Percentiles rank a stretch among this genome's conserved stretches.
Evolutionary conservation across 2,329 filamentous ascomycete genomes (phyloP).

Genomic region (Endothia cerciana): DNA sequence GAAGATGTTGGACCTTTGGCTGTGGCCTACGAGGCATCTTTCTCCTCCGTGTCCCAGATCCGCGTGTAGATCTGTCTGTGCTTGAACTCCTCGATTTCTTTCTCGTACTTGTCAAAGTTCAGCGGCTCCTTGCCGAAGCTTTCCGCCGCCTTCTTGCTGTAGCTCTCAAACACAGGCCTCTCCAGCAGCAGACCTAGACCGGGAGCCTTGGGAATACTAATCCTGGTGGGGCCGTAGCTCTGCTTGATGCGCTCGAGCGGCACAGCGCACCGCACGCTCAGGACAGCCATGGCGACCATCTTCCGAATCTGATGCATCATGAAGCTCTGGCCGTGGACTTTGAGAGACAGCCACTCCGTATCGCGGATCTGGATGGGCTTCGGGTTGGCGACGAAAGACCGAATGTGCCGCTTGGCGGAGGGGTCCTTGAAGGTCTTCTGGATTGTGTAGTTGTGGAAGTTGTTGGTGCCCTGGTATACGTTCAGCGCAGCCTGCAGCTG

Average conservation of each 20-base stretch:
- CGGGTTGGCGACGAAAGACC: slow-evolving; percentile 80
- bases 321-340: slow-evolving; percentile 97
- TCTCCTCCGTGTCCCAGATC: slow-evolving; percentile 89
- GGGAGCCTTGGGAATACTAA: slow-evolving; percentile 93
- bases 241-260: slow-evolving; percentile 71
- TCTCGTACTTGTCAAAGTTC: slow-evolving; percentile 77
- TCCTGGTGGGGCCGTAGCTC: slow-evolving; percentile 71
- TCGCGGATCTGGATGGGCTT: slow-evolving; percentile 83
- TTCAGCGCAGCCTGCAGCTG: slow-evolving; percentile 77
- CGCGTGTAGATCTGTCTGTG: slow-evolving; percentile 87
- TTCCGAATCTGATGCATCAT: slow-evolving; percentile 99
- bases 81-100: slow-evolving; percentile 86
- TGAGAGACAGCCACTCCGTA: slow-evolving; percentile 93
- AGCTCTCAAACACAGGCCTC: slow-evolving; percentile 86
- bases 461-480: slow-evolving; percentile 80
- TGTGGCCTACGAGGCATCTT: slow-evolving; percentile 77
- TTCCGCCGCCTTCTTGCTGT: slow-evolving; percentile 74
- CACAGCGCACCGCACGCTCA: slow-evolving; percentile 85
- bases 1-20: not conserved
- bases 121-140: slow-evolving; percentile 70
- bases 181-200: slow-evolving; percentile 87
- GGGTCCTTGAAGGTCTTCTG: slow-evolving; percentile 82
- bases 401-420: slow-evolving; percentile 88
- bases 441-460: slow-evolving; percentile 98
- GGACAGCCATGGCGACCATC: slow-evolving; percentile 92